Evolutionary conservation across 1,139 yeast species (phyloP).

Genomic region (Taphrina populina): DNA sequence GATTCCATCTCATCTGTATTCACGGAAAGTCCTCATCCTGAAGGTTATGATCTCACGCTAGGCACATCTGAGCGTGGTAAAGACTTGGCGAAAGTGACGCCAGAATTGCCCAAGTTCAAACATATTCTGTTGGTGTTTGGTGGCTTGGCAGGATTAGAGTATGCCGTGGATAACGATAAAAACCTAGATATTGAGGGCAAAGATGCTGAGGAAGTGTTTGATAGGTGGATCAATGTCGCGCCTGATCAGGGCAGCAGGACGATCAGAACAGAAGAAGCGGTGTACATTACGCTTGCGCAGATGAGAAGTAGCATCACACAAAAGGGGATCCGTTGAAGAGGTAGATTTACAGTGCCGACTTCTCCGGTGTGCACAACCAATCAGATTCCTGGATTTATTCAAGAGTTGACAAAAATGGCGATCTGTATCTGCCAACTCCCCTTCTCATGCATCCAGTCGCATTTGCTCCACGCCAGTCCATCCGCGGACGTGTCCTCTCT

Average conservation of each 20-base stretch:
- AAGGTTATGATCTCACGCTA: conserved; percentile 24
- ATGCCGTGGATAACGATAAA: conserved; percentile 32
- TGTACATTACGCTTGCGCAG: conserved; percentile 33
- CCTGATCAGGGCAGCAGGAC: conserved; percentile 34
- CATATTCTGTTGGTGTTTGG: conserved; percentile 36
- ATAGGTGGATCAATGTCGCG: conserved; percentile 34
- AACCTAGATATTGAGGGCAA: conserved; percentile 28
- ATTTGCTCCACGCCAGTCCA: no score
- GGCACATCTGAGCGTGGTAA: conserved; percentile 34
- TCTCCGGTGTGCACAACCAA: no score
- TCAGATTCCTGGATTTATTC: no score
- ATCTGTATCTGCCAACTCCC: no score
- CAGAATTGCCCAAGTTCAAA: conserved; percentile 20
- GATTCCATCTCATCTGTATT: conserved; percentile 35
- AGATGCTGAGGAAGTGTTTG: conserved; percentile 34
- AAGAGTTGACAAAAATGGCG: no score
- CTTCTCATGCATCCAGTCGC: no score
- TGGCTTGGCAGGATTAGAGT: conserved; percentile 32
- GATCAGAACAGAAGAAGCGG: conserved; percentile 35
- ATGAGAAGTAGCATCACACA: conserved; percentile 12
- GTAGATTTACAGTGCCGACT: no score
- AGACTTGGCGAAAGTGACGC: conserved; percentile 22
- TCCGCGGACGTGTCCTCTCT: no score
- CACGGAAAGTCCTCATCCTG: conserved; percentile 31
- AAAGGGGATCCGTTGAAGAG: conserved; percentile 12